phyloP scores from a whole-genome alignment of 2,329 filamentous ascomycete species.

The Juglanconis sp. region DNA sequence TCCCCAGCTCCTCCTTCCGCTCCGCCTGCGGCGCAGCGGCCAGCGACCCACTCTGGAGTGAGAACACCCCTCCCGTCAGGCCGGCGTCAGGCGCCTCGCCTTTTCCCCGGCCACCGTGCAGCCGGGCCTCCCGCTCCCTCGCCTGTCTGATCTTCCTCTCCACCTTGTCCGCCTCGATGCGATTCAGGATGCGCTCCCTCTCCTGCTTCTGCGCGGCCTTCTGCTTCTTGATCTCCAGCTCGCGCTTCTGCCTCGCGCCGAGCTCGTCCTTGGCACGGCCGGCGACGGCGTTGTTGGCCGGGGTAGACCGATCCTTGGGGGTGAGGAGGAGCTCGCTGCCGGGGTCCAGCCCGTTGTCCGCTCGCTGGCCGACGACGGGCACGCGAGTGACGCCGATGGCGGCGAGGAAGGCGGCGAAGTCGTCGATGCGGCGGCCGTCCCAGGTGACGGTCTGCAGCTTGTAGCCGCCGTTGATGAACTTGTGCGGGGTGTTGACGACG shows the following conservation, averaged over 20 bases:
- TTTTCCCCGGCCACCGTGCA: neutral
- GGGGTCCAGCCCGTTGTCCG: neutral
- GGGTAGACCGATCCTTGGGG: neutral
- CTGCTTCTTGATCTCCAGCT: slow-evolving; percentile 5
- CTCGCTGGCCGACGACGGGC: too few species aligned
- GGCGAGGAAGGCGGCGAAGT: slow-evolving; percentile 17
- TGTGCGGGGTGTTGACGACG: slow-evolving; percentile 20
- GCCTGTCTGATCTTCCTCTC: slow-evolving; percentile 9
- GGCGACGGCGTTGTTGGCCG: neutral
- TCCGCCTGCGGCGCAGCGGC: too few species aligned
- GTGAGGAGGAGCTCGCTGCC: neutral
- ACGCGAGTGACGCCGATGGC: slow-evolving; percentile 10
- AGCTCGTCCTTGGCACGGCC: slow-evolving; percentile 5
- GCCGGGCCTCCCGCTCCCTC: slow-evolving; percentile 1
- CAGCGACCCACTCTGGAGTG: too few species aligned
- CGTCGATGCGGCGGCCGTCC: slow-evolving; percentile 21
- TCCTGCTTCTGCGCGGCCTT: slow-evolving; percentile 14
- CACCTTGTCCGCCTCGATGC: slow-evolving; percentile 21
- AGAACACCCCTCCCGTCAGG: too few species aligned
- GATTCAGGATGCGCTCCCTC: slow-evolving; percentile 10
- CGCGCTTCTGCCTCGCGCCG: slow-evolving; percentile 15
- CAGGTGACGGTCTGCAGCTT: slow-evolving; percentile 15
- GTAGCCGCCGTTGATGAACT: slow-evolving; percentile 22
- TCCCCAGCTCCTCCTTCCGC: too few species aligned
- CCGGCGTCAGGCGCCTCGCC: too few species aligned